Evolutionary conservation across 2,329 filamentous ascomycete genomes (phyloP).

Genomic region (Alternaria brassicae): DNA sequence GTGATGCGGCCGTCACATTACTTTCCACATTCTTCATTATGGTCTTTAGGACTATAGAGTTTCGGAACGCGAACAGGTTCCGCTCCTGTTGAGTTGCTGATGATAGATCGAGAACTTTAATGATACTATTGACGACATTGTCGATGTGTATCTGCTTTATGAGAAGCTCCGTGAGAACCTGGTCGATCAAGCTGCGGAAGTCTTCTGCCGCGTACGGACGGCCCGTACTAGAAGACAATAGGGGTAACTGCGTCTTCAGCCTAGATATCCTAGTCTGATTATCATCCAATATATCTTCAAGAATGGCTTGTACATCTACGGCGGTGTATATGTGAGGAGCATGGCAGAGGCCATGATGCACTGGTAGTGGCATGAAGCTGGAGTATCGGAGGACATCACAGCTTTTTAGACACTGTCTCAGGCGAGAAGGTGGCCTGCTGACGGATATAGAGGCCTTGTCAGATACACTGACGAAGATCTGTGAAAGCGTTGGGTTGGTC

Average conservation of each 20-base stretch:
- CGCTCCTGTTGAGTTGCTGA: not conserved
- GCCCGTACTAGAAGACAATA: not conserved
- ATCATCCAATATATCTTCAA: not conserved
- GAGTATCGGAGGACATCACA: not conserved
- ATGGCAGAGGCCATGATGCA: slow-evolving; percentile 1
- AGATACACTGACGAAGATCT: not conserved
- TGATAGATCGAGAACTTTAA: not conserved
- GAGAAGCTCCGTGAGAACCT: not conserved
- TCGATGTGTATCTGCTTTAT: slow-evolving; percentile 5
- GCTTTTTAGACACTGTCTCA: not conserved
- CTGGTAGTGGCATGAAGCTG: not conserved
- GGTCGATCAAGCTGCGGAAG: slow-evolving; percentile 1
- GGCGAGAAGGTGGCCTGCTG: not conserved
- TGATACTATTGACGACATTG: not conserved
- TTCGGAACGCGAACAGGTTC: not conserved
- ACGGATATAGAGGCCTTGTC: not conserved
- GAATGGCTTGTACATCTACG: not conserved
- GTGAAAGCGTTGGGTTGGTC: not conserved
- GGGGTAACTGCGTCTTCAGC: not conserved
- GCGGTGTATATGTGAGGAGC: slow-evolving; percentile 3
- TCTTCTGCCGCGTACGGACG: not conserved
- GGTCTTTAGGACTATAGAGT: not conserved
- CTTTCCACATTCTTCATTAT: slow-evolving; percentile 2
- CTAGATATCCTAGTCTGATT: not conserved
- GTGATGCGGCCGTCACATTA: not conserved